Base-by-base conservation (phyloP, 768 basidiomycete genomes). In the Lyophyllum shimeji region DNA sequence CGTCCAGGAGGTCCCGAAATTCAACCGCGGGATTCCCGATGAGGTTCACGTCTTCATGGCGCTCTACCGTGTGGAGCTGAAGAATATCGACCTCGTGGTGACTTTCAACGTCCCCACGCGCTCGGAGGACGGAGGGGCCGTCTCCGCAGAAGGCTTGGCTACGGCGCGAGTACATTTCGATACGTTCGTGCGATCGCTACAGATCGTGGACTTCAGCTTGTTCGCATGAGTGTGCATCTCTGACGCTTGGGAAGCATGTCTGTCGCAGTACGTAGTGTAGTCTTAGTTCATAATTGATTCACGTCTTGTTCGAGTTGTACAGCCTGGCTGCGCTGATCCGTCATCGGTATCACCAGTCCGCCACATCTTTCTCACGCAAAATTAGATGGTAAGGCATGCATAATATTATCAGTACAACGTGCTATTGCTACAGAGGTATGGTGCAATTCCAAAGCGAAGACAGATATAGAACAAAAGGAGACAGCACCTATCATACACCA, bases 31-130 rank as follows among this genome's bases (percentile, higher is more conserved):
- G 5, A 60, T 60, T 1, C 68, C 79, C 17, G 93, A 97, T 66
- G 74, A 82, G 53, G 89, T 98, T 46, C 80, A 79, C 29, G 85
- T 98, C 61, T 77, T 85, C 27, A 75, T 98, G 66, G 92, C 87
- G 5, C 78, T 98, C 12, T 98, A 86, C 74, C 84, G 96, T 31
- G 75, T 96, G 20, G 74, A 82, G 62, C 65, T 74, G 21, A 90
- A 90, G 69, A 76, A 77, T 31, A 81, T 87, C 6, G 97, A 99
- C 67, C 68, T 99, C 20, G 89, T 97, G 25, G 79, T 91, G 57
- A 89, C 90, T 17, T 87, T 87, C 66, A 98, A 95, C 70, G 79
- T 90, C 20, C 95, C 95, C 27, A 71, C 78, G 39, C 67, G 67
- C 45, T 71, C 82, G 11, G 69, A 71, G 15, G 78, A 81, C 53